phyloP scores from a whole-genome alignment of 805 yeast species.

The Torulaspora indica region DNA sequence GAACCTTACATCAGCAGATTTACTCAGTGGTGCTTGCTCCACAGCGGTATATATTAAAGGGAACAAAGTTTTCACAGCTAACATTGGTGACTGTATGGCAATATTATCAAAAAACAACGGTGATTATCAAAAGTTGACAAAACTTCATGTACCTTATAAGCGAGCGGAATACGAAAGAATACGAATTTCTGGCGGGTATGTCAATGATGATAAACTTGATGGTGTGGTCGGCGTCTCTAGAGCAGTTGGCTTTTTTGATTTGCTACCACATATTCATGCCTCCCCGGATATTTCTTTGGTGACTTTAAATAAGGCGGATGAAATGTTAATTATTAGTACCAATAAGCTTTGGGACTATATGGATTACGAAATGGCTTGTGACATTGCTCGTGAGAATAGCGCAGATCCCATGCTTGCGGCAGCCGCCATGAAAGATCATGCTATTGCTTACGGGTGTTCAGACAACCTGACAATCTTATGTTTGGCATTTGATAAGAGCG shows the following conservation, averaged over 20 bases:
- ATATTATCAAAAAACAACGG: constrained; percentile 77
- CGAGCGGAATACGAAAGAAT: constrained; percentile 78
- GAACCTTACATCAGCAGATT: constrained; percentile 64
- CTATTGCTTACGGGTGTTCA: constrained; percentile 83
- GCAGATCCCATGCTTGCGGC: constrained; percentile 89
- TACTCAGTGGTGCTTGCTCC: constrained; percentile 76
- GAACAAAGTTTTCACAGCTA: constrained; percentile 68
- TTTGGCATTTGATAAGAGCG: constrained; percentile 54
- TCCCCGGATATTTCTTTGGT: constrained; percentile 73
- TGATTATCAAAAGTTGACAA: constrained; percentile 65
- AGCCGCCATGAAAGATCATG: constrained; percentile 87
- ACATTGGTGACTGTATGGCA: constrained; percentile 86
- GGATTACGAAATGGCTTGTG: constrained; percentile 82
- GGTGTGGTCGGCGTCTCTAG: constrained; percentile 79
- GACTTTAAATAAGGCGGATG: constrained; percentile 64
- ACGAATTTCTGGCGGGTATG: constrained; percentile 87
- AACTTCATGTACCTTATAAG: constrained; percentile 78
- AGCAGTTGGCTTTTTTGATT: constrained; percentile 85
- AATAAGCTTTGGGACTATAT: constrained; percentile 81
- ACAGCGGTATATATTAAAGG: constrained; percentile 77
- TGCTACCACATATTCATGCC: constrained; percentile 82
- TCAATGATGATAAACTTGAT: constrained; percentile 79
- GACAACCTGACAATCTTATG: constrained; percentile 80
- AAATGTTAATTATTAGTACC: constrained; percentile 78
- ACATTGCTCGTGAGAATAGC: constrained; percentile 75